A percentile compares a stretch with the other conserved stretches of the same genome.
phyloP scores from a whole-genome alignment of 345 rosid species.

The Eucalyptus cloeziana region DNA sequence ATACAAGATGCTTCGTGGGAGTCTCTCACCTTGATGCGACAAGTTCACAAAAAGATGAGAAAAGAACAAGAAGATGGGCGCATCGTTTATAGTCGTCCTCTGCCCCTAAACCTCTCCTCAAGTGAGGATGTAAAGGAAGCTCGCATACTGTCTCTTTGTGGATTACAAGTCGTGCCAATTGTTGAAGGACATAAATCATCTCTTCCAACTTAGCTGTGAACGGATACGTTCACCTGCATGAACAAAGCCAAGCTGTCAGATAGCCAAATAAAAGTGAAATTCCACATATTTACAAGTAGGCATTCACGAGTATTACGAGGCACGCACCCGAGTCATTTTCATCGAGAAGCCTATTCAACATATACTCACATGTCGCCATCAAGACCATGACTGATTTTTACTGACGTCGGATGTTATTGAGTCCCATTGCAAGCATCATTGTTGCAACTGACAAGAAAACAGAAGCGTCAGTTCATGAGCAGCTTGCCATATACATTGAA shows the following conservation, averaged over 20 bases:
- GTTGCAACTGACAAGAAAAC: slow-evolving; percentile 23
- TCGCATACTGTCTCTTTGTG: slow-evolving; percentile 52
- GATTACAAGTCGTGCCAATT: slow-evolving; percentile 42
- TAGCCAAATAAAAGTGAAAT: not conserved
- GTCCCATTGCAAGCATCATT: slow-evolving; percentile 35
- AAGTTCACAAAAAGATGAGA: slow-evolving; percentile 77
- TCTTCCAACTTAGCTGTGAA: slow-evolving; percentile 75
- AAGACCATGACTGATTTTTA: slow-evolving; percentile 50
- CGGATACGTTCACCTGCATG: slow-evolving; percentile 44
- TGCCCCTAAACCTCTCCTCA: slow-evolving; percentile 33
- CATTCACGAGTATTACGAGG: not conserved
- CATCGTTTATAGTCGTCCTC: slow-evolving; percentile 10
- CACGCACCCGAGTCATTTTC: slow-evolving; percentile 56
- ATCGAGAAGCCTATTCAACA: slow-evolving; percentile 64
- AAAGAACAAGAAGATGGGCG: slow-evolving; percentile 74
- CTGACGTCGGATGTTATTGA: slow-evolving; percentile 60
- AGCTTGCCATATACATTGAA: not conserved
- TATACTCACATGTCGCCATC: slow-evolving; percentile 58
- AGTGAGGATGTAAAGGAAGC: slow-evolving; percentile 49
- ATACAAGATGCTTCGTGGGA: not conserved
- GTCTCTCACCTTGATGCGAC: slow-evolving; percentile 55
- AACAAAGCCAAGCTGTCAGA: not conserved
- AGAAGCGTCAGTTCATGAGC: not conserved
- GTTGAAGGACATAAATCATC: slow-evolving; percentile 46
- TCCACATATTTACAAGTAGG: not conserved